phyloP scores from a whole-genome alignment of 495 filamentous ascomycete species.

The Chaetomidium leptoderma region DNA sequence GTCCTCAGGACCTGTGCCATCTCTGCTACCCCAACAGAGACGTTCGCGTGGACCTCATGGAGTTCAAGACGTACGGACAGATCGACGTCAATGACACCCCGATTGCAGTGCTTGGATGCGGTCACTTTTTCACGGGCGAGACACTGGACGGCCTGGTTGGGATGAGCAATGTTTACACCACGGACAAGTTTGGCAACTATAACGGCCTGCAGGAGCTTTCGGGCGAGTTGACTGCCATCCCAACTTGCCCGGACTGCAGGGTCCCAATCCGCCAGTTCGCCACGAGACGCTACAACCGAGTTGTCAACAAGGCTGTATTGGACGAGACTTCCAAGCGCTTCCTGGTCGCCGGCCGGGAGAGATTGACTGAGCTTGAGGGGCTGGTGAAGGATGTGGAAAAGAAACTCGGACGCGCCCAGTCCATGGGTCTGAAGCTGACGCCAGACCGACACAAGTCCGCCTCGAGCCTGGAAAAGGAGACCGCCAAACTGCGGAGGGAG shows the following conservation, averaged over 20 bases:
- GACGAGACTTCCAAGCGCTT: conserved; percentile 34
- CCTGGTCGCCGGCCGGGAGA: conserved; percentile 15
- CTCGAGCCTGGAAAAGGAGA: neutral
- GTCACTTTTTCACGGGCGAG: conserved; percentile 59
- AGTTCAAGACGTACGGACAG: conserved; percentile 24
- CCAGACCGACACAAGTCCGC: neutral
- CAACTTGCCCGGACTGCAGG: conserved; percentile 27
- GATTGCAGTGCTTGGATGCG: conserved; percentile 56
- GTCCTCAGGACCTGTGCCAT: conserved; percentile 57
- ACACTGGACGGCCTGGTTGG: conserved; percentile 65
- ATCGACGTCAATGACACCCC: conserved; percentile 21
- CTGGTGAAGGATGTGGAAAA: neutral
- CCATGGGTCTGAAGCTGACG: neutral
- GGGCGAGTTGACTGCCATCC: conserved; percentile 17
- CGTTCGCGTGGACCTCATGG: conserved; percentile 27
- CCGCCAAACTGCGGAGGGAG: neutral
- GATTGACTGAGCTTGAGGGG: conserved; percentile 19
- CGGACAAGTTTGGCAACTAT: conserved; percentile 41
- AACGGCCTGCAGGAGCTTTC: conserved; percentile 24
- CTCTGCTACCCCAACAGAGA: conserved; percentile 42
- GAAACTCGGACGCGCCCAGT: neutral
- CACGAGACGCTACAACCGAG: conserved; percentile 31
- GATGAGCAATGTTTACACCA: conserved; percentile 55
- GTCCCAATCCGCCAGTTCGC: conserved; percentile 27
- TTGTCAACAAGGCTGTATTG: conserved; percentile 32